Evolutionary conservation across 2,329 filamentous ascomycete genomes (phyloP).

Genomic region (Fusarium sp.): DNA sequence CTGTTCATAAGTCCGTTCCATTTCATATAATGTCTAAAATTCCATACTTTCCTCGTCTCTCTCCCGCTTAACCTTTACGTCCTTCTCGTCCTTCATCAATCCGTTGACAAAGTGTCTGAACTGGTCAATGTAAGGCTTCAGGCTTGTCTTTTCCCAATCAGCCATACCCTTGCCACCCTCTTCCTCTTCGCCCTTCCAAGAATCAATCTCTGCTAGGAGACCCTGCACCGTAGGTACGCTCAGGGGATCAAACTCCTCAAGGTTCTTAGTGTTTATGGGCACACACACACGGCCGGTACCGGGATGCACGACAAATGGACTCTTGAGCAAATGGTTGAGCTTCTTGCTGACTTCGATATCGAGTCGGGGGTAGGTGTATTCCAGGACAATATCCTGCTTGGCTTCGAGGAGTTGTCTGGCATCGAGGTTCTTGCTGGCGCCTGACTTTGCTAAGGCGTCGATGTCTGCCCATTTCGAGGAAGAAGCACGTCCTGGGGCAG

Average conservation of each 20-base stretch:
- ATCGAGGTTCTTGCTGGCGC: constrained; percentile 79
- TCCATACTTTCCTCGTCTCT: constrained; percentile 66
- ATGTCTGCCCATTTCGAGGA: constrained; percentile 94
- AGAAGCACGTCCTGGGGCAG: constrained; percentile 80
- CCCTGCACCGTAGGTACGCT: constrained; percentile 89
- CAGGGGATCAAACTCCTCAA: constrained; percentile 89
- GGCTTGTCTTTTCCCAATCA: constrained; percentile 97
- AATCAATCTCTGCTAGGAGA: constrained; percentile 86
- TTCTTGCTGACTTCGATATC: constrained; percentile 99
- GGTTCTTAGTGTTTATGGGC: constrained; percentile 80
- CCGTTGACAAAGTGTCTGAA: constrained; percentile 85
- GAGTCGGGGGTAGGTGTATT: constrained; percentile 97
- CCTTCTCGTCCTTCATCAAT: constrained; percentile 81
- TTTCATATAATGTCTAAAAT: constrained; percentile 55
- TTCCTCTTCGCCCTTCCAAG: constrained; percentile 69
- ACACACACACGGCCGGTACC: constrained; percentile 95
- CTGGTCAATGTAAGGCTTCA: constrained; percentile 92
- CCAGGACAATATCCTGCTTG: constrained; percentile 95
- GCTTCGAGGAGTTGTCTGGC: constrained; percentile 81
- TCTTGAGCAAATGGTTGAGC: constrained; percentile 97
- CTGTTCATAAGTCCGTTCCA: constrained; percentile 25
- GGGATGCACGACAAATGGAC: constrained; percentile 95
- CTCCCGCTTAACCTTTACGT: constrained; percentile 66
- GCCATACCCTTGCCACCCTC: constrained; percentile 61
- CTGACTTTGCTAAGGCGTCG: constrained; percentile 82